Conservation (phyloP, 768 basidiomycete species). For the Suillus americanus region DNA sequence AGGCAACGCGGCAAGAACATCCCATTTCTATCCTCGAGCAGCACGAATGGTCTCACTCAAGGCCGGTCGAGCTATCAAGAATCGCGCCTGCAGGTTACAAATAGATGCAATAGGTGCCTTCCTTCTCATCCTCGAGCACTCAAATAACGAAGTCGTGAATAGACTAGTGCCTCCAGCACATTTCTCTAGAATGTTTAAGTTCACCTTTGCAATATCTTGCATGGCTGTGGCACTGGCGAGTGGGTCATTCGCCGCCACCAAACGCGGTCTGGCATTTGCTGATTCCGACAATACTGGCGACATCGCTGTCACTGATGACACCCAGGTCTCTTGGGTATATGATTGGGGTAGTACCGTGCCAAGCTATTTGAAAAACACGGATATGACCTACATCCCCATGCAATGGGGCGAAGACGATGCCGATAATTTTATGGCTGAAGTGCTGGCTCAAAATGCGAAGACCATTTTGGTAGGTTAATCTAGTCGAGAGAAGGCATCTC, state of each 20-base stretch:
- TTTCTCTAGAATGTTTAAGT: slow-evolving; percentile 1
- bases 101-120: background rate
- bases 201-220: background rate
- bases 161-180: background rate
- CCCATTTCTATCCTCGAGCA: background rate
- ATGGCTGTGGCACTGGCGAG: slow-evolving; percentile 7
- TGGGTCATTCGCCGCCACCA: slow-evolving; percentile 3
- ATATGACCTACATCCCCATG: slow-evolving; percentile 51
- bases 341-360: slow-evolving; percentile 37
- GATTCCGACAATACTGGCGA: slow-evolving; percentile 8
- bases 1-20: background rate
- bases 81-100: background rate
- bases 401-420: slow-evolving; percentile 48
- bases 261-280: slow-evolving; percentile 11
- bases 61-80: background rate
- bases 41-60: background rate
- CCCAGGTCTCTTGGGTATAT: slow-evolving; percentile 16
- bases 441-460: slow-evolving; percentile 26
- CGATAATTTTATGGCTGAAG: slow-evolving; percentile 37
- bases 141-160: slow-evolving; percentile 3
- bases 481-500: background rate
- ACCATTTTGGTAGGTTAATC: slow-evolving; percentile 10
- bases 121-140: background rate
- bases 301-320: slow-evolving; percentile 7
- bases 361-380: slow-evolving; percentile 38